phyloP scores from a whole-genome alignment of 306 rosid genomes.

The Vigna trinervia region DNA sequence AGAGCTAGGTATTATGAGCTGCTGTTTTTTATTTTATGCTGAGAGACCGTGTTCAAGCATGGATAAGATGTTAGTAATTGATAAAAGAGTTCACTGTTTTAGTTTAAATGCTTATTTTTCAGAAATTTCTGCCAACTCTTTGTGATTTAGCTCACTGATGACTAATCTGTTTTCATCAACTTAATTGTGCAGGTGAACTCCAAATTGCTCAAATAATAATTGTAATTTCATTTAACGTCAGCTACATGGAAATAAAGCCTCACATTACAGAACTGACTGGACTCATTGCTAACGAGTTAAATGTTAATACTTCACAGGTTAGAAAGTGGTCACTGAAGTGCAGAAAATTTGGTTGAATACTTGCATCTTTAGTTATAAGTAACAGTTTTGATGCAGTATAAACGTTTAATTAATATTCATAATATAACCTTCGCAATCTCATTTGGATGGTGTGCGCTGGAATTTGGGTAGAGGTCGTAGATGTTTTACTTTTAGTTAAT shows the following conservation, averaged over 20 bases:
- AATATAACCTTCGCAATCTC: constrained; percentile 17
- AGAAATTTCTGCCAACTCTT: constrained; percentile 15
- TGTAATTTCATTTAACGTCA: constrained; percentile 67
- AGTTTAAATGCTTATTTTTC: constrained; percentile 5
- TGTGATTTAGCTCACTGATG: constrained; percentile 36
- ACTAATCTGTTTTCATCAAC: constrained; percentile 32
- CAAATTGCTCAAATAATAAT: constrained; percentile 72
- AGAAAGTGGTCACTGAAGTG: constrained; percentile 41
- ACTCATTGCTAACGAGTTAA: constrained; percentile 75
- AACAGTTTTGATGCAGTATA: constrained; percentile 1
- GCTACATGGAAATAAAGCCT: constrained; percentile 75
- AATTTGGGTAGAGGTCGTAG: constrained; percentile 32
- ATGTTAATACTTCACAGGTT: constrained; percentile 82
- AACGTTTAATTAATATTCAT: constrained; percentile 24
- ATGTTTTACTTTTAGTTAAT: constrained; percentile 34
- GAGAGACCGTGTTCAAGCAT: constrained; percentile 22
- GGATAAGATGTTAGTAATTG: constrained; percentile 7
- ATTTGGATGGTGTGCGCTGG: constrained; percentile 23
- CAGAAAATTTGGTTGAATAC: constrained; percentile 16
- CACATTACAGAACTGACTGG: constrained; percentile 62
- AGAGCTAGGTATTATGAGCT: constrained; percentile 59
- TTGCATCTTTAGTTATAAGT: constrained; percentile 15
- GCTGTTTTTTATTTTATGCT: constrained; percentile 34
- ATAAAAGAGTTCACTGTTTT: constrained; percentile 14
- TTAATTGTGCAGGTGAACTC: constrained; percentile 65